Percentiles rank a stretch among this genome's conserved stretches.
Evolutionary conservation across 2,329 filamentous ascomycete species (phyloP).

Genomic region (Monilinia laxa): DNA sequence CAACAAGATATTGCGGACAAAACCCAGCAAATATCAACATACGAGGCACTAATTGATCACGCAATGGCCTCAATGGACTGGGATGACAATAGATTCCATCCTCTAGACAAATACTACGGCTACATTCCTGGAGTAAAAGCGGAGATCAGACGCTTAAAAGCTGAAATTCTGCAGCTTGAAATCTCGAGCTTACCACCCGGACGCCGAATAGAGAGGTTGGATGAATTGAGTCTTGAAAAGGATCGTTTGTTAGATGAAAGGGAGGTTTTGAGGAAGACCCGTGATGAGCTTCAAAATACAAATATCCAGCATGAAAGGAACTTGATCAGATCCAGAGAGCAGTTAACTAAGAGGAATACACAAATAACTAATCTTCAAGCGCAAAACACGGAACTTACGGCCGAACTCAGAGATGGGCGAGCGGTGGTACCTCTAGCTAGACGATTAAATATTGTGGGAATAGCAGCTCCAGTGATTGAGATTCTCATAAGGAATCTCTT

Average conservation of each 20-base stretch:
- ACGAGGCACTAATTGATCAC: conserved; percentile 12
- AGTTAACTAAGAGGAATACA: background rate
- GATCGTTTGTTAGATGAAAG: background rate
- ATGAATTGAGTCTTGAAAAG: background rate
- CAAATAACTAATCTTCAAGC: background rate
- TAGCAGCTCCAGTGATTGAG: background rate
- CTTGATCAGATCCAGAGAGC: background rate
- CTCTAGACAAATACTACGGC: background rate
- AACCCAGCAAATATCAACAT: background rate
- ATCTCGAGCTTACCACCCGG: background rate
- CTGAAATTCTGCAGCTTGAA: background rate
- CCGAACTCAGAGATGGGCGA: background rate
- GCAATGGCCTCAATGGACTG: conserved; percentile 7
- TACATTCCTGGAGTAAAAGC: conserved; percentile 2
- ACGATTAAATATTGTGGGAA: background rate
- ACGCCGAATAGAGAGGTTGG: background rate
- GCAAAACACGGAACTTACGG: background rate
- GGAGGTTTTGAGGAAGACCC: too few relatives aligned
- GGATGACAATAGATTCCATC: background rate
- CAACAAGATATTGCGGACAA: background rate
- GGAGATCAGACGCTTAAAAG: background rate
- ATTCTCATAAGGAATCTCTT: background rate
- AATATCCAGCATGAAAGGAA: background rate
- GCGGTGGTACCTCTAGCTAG: background rate
- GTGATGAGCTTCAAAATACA: background rate